These are phyloP conservation scores for Phlebiopsis flavidoalba DNA, from an alignment of 768 basidiomycete species.

Conservation along the genomic window DNA sequence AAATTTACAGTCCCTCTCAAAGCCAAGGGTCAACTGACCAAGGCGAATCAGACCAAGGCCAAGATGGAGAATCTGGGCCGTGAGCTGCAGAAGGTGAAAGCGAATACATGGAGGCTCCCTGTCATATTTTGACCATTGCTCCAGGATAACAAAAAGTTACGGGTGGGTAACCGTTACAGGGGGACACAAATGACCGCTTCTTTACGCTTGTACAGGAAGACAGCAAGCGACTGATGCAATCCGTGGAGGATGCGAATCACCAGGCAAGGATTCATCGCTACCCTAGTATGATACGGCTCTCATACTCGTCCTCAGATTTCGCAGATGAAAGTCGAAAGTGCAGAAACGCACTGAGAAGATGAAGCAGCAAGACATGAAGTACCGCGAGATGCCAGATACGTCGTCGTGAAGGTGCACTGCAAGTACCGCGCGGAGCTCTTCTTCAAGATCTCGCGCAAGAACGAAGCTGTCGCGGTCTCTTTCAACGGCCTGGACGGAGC, in stretches of 20 bases:
- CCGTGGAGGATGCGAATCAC: conserved; percentile 64
- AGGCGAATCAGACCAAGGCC: conserved; percentile 82
- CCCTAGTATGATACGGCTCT: neutral
- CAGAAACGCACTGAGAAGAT: conserved; percentile 76
- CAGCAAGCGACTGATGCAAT: conserved; percentile 71
- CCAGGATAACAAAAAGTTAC: conserved; percentile 85
- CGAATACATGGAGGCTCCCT: neutral
- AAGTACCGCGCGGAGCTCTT: conserved; percentile 87
- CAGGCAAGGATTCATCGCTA: neutral
- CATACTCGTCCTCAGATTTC: conserved; percentile 41
- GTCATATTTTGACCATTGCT: conserved; percentile 16
- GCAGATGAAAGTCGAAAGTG: conserved; percentile 80
- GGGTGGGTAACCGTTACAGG: conserved; percentile 47
- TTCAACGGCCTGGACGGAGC: conserved; percentile 82
- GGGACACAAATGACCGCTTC: conserved; percentile 39
- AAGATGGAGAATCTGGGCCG: conserved; percentile 89
- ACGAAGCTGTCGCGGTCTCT: conserved; percentile 66
- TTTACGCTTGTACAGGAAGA: conserved; percentile 59
- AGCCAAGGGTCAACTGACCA: conserved; percentile 84
- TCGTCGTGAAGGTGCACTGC: conserved; percentile 84
- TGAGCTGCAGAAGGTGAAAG: conserved; percentile 77
- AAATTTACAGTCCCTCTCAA: conserved; percentile 11
- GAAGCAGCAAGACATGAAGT: conserved; percentile 74
- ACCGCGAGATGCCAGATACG: conserved; percentile 84
- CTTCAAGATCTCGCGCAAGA: conserved; percentile 91